Evolutionary conservation across 371 early-diverging fungal genomes (phyloP).

Genomic region (Neoconidiobolus thromboides): DNA sequence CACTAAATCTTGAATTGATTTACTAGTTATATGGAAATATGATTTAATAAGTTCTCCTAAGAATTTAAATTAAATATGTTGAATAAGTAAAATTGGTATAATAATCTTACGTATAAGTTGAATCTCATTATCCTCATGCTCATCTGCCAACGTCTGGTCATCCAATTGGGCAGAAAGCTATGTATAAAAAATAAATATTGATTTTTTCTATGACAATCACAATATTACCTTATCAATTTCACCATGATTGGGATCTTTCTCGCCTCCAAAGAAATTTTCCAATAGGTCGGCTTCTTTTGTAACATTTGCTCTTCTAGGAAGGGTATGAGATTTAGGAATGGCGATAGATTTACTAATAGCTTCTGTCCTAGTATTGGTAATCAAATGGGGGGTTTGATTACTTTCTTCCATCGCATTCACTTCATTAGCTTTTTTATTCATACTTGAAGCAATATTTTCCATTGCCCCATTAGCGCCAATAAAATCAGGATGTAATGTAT

Average conservation of each 20-base stretch:
- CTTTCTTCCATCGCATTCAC: conserved; percentile 9
- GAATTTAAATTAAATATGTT: not conserved
- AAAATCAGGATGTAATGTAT: conserved; percentile 85
- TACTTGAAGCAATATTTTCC: conserved; percentile 23
- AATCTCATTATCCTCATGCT: conserved; percentile 63
- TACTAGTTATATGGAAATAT: conserved; percentile 74
- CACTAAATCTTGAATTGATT: conserved; percentile 69
- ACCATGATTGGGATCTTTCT: conserved; percentile 8
- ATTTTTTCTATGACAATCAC: conserved; percentile 2
- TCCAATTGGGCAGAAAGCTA: conserved; percentile 22
- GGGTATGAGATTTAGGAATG: not conserved
- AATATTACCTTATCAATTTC: conserved; percentile 9
- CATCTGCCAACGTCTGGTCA: conserved; percentile 20
- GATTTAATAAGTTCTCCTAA: conserved; percentile 46
- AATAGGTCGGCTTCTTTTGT: conserved; percentile 38
- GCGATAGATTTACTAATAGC: not conserved
- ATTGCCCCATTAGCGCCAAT: conserved; percentile 58
- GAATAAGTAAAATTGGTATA: not conserved
- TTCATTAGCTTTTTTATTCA: conserved; percentile 23
- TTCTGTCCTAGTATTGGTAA: not conserved
- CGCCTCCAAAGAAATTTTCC: conserved; percentile 55
- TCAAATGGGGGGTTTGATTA: not conserved
- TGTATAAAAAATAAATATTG: conserved; percentile 14
- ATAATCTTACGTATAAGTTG: conserved; percentile 50
- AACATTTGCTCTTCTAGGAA: conserved; percentile 5